Evolutionary conservation across 2,329 filamentous ascomycete genomes (phyloP), one percentile per base, ranked within the genome.

Genomic region (Phialocephala sp.): DNA sequence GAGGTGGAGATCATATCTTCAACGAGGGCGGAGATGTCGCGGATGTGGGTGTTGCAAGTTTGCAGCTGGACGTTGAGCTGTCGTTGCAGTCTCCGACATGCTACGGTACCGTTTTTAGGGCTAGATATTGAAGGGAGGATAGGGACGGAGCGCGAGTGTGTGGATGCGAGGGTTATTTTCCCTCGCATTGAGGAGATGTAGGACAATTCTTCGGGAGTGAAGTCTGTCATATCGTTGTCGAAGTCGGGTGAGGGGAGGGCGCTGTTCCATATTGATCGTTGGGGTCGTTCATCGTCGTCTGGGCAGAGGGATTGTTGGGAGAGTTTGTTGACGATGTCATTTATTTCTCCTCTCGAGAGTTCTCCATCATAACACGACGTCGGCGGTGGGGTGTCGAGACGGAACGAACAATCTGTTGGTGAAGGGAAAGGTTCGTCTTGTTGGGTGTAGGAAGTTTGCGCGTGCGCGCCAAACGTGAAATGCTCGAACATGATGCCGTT

Each of bases 11-110:
- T 67, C 69, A 74, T 72, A 12, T 71, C 65, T 47, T 72, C 69
- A 4, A 74, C 71, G 1, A 74, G 55, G 0, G 65, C 56, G 20
- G 65, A 67, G 63, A 74, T 71, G 59, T 72, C 71, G 24, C 65
- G 65, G 9, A 73, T 60, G 35, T 74, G 72, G 0, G 47, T 52
- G 2, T 35, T 52, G 37, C 66, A 71, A 18, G 35, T 65, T 59
- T 73, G 72, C 14, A 73, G 57, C 37, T 73, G 70, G 1, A 68
- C 67, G 52, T 73, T 73, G 9, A 71, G 55, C 54, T 74, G 72
- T 36, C 71, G 65, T 60, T 72, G 71, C 12, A 71, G 35, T 12
- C 72, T 68, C 22, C 69, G 62, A 52, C 66, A 69, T 4, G 67
- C 62, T 15, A 69, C 55, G 0, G 63, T 65, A 22, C 60, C 50